Conservation (phyloP, 2,329 filamentous ascomycete species). For the Verticillium nubilum region DNA sequence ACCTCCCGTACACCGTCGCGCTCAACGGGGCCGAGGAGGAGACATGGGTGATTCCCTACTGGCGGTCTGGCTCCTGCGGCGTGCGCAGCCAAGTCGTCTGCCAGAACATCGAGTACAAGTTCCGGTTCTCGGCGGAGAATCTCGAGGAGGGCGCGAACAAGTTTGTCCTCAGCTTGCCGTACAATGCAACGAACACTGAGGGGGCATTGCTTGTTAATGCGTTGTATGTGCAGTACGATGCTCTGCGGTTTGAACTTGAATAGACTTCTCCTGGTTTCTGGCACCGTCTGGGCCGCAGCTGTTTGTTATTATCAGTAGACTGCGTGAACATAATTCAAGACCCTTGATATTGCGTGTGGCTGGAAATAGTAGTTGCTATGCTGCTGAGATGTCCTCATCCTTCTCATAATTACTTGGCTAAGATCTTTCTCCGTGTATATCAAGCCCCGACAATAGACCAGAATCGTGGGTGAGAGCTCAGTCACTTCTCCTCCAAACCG, state of each 20-base stretch:
- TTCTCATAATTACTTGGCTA: too few species aligned
- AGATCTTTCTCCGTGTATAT: too few species aligned
- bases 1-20: constrained; percentile 40
- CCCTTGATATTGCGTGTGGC: too few species aligned
- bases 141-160: constrained; percentile 48
- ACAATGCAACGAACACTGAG: constrained; percentile 54
- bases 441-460: too few species aligned
- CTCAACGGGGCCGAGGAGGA: constrained; percentile 36
- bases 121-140: constrained; percentile 44
- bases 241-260: constrained; percentile 51
- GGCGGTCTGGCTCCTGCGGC: constrained; percentile 44
- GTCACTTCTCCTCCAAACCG: too few species aligned
- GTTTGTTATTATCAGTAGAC: too few species aligned
- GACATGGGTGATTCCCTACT: constrained; percentile 51
- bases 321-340: too few species aligned
- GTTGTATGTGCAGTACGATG: constrained; percentile 62
- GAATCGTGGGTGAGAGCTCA: too few species aligned
- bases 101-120: constrained; percentile 57
- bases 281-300: too few species aligned
- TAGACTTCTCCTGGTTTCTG: too few species aligned
- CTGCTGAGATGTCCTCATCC: too few species aligned
- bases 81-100: constrained; percentile 55
- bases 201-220: constrained; percentile 47
- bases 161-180: constrained; percentile 52
- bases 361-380: too few species aligned